A percentile compares a stretch with the other conserved stretches of the same genome.
phyloP scores from a whole-genome alignment of 495 filamentous ascomycete species.

The Pseudoneurospora amorphoporcata region DNA sequence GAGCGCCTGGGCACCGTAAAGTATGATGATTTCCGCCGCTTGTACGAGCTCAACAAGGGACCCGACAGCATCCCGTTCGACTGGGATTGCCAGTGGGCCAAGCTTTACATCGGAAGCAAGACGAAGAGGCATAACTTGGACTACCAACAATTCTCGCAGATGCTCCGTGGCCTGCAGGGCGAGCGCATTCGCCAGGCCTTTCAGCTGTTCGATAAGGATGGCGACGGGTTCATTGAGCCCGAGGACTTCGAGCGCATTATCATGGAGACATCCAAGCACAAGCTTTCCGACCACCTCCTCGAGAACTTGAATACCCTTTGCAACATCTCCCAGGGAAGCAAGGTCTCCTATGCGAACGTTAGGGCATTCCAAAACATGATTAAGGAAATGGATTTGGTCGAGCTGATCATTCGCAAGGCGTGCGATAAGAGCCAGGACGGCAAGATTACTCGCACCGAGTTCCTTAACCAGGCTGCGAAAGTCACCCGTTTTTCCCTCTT shows the following conservation, averaged over 20 bases:
- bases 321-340: conserved; percentile 85
- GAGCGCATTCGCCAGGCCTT: conserved; percentile 95
- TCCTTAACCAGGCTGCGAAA: conserved; percentile 85
- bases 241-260: conserved; percentile 96
- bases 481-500: conserved; percentile 84
- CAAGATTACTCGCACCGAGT: conserved; percentile 88
- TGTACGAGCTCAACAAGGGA: conserved; percentile 77
- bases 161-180: conserved; percentile 91
- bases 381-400: conserved; percentile 93
- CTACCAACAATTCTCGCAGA: conserved; percentile 95
- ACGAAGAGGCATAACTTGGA: conserved; percentile 79
- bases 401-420: conserved; percentile 80
- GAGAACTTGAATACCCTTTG: conserved; percentile 87
- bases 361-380: conserved; percentile 96
- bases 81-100: conserved; percentile 97
- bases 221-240: conserved; percentile 95
- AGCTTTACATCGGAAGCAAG: conserved; percentile 78
- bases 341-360: conserved; percentile 95
- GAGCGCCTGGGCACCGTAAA: conserved; percentile 73
- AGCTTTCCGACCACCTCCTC: conserved; percentile 94
- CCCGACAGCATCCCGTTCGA: conserved; percentile 79
- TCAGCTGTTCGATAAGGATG: conserved; percentile 79
- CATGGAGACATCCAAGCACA: conserved; percentile 83
- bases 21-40: conserved; percentile 70
- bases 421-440: conserved; percentile 75